These are phyloP conservation scores for Drechslera avenae DNA, from an alignment of 2,329 filamentous ascomycete genomes.

Conservation along the genomic window DNA sequence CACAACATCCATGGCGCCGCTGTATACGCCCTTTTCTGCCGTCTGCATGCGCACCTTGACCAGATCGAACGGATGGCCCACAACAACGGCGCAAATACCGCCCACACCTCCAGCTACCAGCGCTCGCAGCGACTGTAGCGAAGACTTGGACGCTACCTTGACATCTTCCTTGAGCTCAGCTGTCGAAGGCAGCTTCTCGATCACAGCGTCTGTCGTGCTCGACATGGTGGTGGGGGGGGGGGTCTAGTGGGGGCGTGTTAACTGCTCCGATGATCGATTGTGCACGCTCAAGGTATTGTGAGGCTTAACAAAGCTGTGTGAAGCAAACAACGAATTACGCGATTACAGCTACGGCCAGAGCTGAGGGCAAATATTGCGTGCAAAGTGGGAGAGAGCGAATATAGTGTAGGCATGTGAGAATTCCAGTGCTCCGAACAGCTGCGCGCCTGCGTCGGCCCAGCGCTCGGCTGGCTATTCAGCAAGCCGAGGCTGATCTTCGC, in stretches of 20 bases:
- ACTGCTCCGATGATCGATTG: slow-evolving; percentile 8
- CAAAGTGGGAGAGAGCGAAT: slow-evolving; percentile 19
- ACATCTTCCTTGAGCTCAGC: slow-evolving; percentile 60
- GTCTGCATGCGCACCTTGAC: slow-evolving; percentile 98
- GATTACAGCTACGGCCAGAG: neutral
- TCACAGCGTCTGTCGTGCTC: slow-evolving; percentile 27
- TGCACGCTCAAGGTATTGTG: neutral
- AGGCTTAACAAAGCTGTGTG: slow-evolving; percentile 5
- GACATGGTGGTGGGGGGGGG: slow-evolving; percentile 27
- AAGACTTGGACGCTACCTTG: slow-evolving; percentile 57
- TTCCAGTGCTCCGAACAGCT: slow-evolving; percentile 36
- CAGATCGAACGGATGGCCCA: slow-evolving; percentile 93
- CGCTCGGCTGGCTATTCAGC: slow-evolving; percentile 26
- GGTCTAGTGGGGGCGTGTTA: slow-evolving; percentile 8
- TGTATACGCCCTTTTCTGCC: slow-evolving; percentile 91
- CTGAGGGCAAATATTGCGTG: slow-evolving; percentile 11
- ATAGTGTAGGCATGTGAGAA: slow-evolving; percentile 32
- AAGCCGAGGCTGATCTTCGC: slow-evolving; percentile 30
- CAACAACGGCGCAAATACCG: slow-evolving; percentile 89
- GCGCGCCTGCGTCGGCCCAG: slow-evolving; percentile 32
- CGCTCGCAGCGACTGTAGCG: slow-evolving; percentile 73
- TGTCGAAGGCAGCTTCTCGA: slow-evolving; percentile 40
- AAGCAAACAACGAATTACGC: neutral
- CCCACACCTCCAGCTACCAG: slow-evolving; percentile 90
- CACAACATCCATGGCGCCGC: slow-evolving; percentile 87